phyloP scores from a whole-genome alignment of 73 alveolate genomes.

The Paramecium biaurelia region DNA sequence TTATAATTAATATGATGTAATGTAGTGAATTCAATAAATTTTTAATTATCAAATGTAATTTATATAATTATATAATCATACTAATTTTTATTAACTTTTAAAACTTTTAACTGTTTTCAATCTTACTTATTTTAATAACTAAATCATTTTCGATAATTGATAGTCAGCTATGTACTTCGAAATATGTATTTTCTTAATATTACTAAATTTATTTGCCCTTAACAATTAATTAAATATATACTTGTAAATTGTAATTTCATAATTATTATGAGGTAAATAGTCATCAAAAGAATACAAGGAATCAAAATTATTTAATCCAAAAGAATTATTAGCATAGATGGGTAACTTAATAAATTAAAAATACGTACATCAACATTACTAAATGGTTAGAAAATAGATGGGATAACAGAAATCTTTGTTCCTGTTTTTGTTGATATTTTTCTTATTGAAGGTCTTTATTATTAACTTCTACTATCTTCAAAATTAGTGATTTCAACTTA shows the following conservation, averaged over 20 bases:
- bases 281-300: not conserved
- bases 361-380: not conserved
- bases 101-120: not conserved
- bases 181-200: not conserved
- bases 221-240: not conserved
- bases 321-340: not conserved
- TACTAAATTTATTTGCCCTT: not conserved
- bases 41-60: not conserved
- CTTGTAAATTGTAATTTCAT: not conserved
- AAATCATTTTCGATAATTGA: not conserved
- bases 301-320: not conserved
- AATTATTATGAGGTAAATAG: constrained; percentile 23
- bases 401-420: not conserved
- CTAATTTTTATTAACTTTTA: not conserved
- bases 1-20: not conserved
- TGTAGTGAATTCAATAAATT: not conserved
- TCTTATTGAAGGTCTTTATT: not conserved
- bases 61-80: not conserved
- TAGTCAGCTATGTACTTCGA: not conserved
- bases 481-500: not conserved
- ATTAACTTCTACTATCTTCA: not conserved
- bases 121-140: not conserved
- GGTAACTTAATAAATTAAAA: not conserved
- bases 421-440: constrained; percentile 19
- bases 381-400: constrained; percentile 26